Base-by-base conservation (phyloP, 305 asterid species). In the Fraxinus greggii region DNA sequence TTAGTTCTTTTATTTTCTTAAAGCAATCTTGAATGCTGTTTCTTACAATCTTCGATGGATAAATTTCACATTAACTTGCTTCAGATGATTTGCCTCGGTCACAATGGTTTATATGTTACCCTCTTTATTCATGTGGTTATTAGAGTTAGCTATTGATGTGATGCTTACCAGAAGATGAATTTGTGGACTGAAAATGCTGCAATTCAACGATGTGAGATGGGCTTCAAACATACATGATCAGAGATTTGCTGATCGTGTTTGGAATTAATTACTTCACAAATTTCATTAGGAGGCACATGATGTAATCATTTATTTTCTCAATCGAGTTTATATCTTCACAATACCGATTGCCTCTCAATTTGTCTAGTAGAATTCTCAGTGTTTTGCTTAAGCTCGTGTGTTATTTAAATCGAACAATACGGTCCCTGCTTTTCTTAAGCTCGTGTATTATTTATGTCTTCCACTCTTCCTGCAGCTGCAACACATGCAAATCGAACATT, bases 401-500 rank as follows among this genome's bases (percentile, higher is more conserved):
- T 26, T 29, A 4, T 13, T 83, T 54, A 35, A n/a, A n/a, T n/a
- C n/a, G n/a, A n/a, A n/a, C n/a, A n/a, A 23, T 54, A 54, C 26
- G 19, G 9, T 6, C 65, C 26, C 10, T 54, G 8, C 26, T n/a
- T 26, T 63, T 10, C 32, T 63, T 63, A 24, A 23, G 17, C 72
- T 8, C 3, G 31, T 26, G 75, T 28, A 21, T 26, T 29, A 4
- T 13, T 83, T 54, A 35, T 29, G 80, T 78, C 75, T 42, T 83
- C 51, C 19, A 21, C 84, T 38, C 67, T 73, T 82, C 74, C 72
- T 90, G 88, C 95, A 95, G 98, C 98, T 90, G 89, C 96, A 82
- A 95, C 98, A 8, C 93, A 85, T 84, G 89, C 91, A 74, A 95
- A 95, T 78, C 84, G 88, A 81, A 91, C 96, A 51, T 91, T 89